Conservation (phyloP, 106 monocot species). For the Vanilla planifolia region DNA sequence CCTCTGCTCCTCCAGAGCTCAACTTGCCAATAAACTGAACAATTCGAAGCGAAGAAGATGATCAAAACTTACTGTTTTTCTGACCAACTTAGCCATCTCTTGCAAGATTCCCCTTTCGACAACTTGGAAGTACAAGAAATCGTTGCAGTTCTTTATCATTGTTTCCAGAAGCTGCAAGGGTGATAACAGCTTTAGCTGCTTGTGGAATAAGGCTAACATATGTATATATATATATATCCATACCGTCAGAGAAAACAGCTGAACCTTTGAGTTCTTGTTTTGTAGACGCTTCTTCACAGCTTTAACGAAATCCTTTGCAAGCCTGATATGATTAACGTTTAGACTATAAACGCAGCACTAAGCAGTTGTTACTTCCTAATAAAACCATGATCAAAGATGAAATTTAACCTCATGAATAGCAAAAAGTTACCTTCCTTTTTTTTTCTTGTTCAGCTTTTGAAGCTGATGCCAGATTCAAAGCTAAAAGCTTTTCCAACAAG, state of each 20-base stretch:
- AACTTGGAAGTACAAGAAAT: constrained; percentile 84
- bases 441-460: too few relatives aligned
- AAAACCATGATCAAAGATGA: too few relatives aligned
- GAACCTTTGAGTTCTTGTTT: constrained; percentile 59
- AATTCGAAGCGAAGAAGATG: neutral
- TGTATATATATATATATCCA: constrained; percentile 1
- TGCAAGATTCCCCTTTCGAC: constrained; percentile 71
- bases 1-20: too few relatives aligned
- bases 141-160: constrained; percentile 93
- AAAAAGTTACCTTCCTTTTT: too few relatives aligned
- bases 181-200: too few relatives aligned
- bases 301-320: constrained; percentile 73
- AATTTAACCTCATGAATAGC: too few relatives aligned
- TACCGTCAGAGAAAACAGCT: constrained; percentile 82
- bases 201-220: neutral
- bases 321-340: constrained; percentile 64
- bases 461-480: too few relatives aligned
- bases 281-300: constrained; percentile 76
- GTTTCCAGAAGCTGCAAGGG: constrained; percentile 83
- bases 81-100: constrained; percentile 90
- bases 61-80: constrained; percentile 57
- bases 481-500: too few relatives aligned
- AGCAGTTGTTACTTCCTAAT: too few relatives aligned
- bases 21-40: too few relatives aligned
- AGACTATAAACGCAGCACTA: too few relatives aligned